Evolutionary conservation across 768 basidiomycete species (phyloP), one percentile per base, ranked within the genome.

Genomic region (Hydnum rufescens): DNA sequence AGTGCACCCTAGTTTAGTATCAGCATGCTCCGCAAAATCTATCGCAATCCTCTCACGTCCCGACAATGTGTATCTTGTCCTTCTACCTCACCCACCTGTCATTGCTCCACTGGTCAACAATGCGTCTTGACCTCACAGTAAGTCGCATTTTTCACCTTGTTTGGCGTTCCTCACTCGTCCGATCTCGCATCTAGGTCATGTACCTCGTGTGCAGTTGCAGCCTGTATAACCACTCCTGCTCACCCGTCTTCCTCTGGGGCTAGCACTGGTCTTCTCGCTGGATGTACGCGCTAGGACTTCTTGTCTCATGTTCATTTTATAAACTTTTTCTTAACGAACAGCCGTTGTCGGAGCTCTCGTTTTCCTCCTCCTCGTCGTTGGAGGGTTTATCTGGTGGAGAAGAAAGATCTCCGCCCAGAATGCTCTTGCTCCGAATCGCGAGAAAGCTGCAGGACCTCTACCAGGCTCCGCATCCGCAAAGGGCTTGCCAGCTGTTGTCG

Each of bases 331-430:
- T n/a, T n/a, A n/a, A n/a, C n/a, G n/a, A n/a, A n/a, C n/a, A n/a
- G 48, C 54, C 49, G 42, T 56, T 30, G 56, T 56, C 22, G 54
- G 55, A 19, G 42, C 29, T 30, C 44, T 56, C 48, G 5, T 55
- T 34, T 44, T 55, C 31, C 54, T 56, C 48, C 25, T 51, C 23
- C 28, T 51, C 28, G 55, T 55, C 43, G 54, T 56, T 29, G 42
- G 34, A 29, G 48, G 23, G 4, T 54, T 56, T 36, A n/a, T 56
- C 28, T 42, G 32, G 19, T 55, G 54, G 55, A 39, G 54, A 32
- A 44, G 54, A 3, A 51, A 54, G 28, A 34, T 29, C 16, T 18
- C 25, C 18, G 47, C 42, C 5, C n/a, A 23, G 19, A 56, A 34
- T 6, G 47, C 23, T 47, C 13, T 23, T 8, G 31, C 26, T 18